Percentiles rank a stretch among this genome's conserved stretches.
Evolutionary conservation across 2,329 filamentous ascomycete species (phyloP).

Genomic region (Xylaria multiplex): DNA sequence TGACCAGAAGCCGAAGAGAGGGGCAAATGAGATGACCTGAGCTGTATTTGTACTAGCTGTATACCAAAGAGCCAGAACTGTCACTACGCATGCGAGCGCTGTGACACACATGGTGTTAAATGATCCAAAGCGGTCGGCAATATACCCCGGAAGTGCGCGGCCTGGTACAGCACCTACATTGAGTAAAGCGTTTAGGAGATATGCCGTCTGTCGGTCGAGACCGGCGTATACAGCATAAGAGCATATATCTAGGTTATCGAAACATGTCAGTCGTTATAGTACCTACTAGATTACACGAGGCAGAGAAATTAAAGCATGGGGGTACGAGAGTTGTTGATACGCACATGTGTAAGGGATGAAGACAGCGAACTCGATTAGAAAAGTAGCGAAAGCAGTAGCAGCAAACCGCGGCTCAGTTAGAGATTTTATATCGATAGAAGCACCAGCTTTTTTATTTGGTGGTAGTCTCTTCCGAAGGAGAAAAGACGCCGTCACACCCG

Average conservation of each 20-base stretch:
- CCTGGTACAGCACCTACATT: conserved; percentile 30
- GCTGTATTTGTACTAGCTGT: conserved; percentile 22
- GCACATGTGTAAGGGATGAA: conserved; percentile 30
- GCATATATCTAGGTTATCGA: conserved; percentile 13
- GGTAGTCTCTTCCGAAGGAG: conserved; percentile 29
- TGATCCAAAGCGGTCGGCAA: conserved; percentile 32
- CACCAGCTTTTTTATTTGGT: conserved; percentile 32
- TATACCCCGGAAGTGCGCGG: conserved; percentile 32
- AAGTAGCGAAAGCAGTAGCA: conserved; percentile 27
- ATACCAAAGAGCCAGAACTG: conserved; percentile 29
- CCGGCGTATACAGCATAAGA: conserved; percentile 26
- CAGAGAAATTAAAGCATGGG: background rate
- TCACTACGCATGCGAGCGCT: conserved; percentile 25
- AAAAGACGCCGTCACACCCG: conserved; percentile 19
- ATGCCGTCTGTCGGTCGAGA: conserved; percentile 23
- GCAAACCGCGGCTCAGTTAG: conserved; percentile 27
- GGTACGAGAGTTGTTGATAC: background rate
- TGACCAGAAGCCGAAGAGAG: conserved; percentile 34
- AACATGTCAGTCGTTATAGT: too few species aligned
- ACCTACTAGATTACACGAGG: too few species aligned
- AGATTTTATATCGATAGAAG: conserved; percentile 29
- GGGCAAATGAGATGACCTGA: conserved; percentile 29
- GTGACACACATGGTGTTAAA: conserved; percentile 31
- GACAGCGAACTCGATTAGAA: conserved; percentile 32
- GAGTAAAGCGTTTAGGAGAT: conserved; percentile 30